Evolutionary conservation across 345 rosid genomes (phyloP), one percentile per base, ranked within the genome.

Genomic region (Leavenworthia alabamica): DNA sequence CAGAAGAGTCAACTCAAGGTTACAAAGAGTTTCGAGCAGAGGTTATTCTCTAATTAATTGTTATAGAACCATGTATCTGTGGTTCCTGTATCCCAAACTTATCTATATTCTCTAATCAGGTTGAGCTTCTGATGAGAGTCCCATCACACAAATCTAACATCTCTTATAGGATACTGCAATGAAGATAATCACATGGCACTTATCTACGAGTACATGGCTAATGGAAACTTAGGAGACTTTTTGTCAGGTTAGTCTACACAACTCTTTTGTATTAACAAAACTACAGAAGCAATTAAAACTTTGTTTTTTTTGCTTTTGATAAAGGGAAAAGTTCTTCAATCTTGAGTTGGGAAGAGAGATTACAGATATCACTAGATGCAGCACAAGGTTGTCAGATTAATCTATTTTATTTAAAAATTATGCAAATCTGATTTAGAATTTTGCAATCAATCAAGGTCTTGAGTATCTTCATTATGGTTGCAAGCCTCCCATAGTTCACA

Each of bases 401-500:
- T 5, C 13, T 23, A 1, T 2, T 23, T 46, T 24, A 0, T 23
- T 2, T 5, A 1, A 2, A 24, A 22, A 1, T 1, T 46, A 22
- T 14, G 2, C 31, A 11, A 11, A 46, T 46, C 31, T 46, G 13
- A 46, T 11, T 46, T 8, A 46, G 51, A 10, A 20, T 10, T 11
- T 45, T 36, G n/a, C 28, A 10, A 20, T 20, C 0, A 3, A 46
- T 23, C 1, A 1, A 68, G 71, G 76, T 2, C 43, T 72, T 6
- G 76, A 65, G 51, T 65, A 42, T 52, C 62, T 72, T 43, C 88
- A 83, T n/a, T 37, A 57, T 8, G 80, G 77, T 17, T 74, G 88
- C 70, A 83, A 73, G 57, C 88, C 88, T 27, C 79, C 82, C 0
- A 74, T 82, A 49, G 63, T 82, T 43, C 80, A 75, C 35, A 73